A percentile compares a stretch with the other conserved stretches of the same genome.
Conservation (phyloP, 148 eudicot species). For the Rhododendron henanense region DNA sequence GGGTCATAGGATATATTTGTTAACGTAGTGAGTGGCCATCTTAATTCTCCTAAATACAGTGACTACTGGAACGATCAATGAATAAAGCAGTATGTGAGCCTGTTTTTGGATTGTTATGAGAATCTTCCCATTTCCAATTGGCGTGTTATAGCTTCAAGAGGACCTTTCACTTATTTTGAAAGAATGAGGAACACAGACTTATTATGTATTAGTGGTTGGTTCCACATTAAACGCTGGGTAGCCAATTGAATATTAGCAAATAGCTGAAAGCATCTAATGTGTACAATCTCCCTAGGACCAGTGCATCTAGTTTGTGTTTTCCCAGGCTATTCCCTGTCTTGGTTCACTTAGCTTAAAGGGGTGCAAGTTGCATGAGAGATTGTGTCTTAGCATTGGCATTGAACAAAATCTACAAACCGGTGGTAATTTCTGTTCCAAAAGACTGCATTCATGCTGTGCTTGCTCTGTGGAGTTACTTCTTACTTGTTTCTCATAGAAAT, state of each 20-base stretch:
- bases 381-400: neutral
- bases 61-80: neutral
- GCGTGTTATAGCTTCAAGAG: neutral
- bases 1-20: neutral
- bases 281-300: neutral
- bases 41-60: neutral
- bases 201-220: neutral
- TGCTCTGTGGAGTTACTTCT: neutral
- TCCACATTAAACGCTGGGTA: neutral
- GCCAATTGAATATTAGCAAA: neutral
- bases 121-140: neutral
- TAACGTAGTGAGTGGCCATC: neutral
- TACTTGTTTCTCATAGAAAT: neutral
- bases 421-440: neutral
- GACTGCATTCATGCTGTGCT: neutral
- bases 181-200: neutral
- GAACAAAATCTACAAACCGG: neutral
- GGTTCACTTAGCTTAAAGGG: neutral
- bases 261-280: neutral
- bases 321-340: neutral
- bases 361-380: neutral
- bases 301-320: neutral
- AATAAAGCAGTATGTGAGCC: neutral
- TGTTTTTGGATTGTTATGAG: neutral
- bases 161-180: neutral